Evolutionary conservation across 345 rosid species (phyloP), one percentile per base, ranked within the genome.

Genomic region (Ricinus communis): DNA sequence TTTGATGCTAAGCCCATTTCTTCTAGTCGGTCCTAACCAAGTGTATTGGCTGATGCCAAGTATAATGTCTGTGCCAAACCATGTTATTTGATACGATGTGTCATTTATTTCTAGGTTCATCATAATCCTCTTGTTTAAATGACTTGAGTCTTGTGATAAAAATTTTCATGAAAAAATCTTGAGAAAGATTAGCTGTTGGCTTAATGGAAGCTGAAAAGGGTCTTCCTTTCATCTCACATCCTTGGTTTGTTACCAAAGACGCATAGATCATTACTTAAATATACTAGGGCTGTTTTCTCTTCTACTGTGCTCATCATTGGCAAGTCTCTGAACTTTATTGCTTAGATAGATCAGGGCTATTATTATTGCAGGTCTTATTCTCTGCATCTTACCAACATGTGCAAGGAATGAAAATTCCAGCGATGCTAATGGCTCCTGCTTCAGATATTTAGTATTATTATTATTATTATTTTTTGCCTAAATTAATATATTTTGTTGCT

Each of bases 261-360:
- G 25, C 57, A 43, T 27, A 69, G 45, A 25, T 43, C 2, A 8
- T 69, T 59, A 2, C 56, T 57, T 47, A 21, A n/a, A 47, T 47
- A 28, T 13, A 47, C 15, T 15, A 14, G 5, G 19, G 10, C 10
- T n/a, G 6, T 22, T 21, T 3, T 27, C 31, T 69, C 55, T 49
- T n/a, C 43, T n/a, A 11, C 22, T 30, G 15, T 68, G 71, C 56
- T 30, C 46, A 0, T 21, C 43, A 27, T 60, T 57, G 65, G 28
- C 12, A 31, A 69, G 30, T 31, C 2, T 31, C 11, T 21, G 52
- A 46, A 30, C 58, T n/a, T n/a, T 13, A 64, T 52, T 36, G 51
- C 49, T 28, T 41, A n/a, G 54, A 58, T 25, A 41, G 55, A 21
- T 69, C n/a, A 27, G 72, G 62, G 14, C 8, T 47, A 52, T 33